A percentile compares a stretch with the other conserved stretches of the same genome.
Conservation (phyloP, 305 asterid genomes). For the Fraxinus velutina region DNA sequence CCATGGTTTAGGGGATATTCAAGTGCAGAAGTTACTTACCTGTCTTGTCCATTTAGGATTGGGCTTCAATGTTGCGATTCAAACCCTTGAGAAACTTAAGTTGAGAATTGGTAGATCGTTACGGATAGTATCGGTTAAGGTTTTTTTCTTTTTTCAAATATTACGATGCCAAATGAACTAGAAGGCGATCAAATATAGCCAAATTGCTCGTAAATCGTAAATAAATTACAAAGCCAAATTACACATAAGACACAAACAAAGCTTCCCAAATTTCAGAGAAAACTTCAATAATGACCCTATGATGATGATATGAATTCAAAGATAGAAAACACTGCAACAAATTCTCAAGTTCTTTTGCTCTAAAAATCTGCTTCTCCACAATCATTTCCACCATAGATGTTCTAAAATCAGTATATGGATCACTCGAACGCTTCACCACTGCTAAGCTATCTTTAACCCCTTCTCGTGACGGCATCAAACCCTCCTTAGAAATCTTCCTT, state of each 20-base stretch:
- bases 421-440: constrained; percentile 48
- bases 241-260: constrained; percentile 22
- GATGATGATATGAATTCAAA: constrained; percentile 46
- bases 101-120: not conserved
- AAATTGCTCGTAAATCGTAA: not conserved
- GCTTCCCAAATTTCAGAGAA: constrained; percentile 59
- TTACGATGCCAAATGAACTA: not conserved
- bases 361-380: constrained; percentile 41
- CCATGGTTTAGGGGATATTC: too few relatives aligned
- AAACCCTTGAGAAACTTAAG: not conserved
- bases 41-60: not conserved
- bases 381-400: constrained; percentile 60
- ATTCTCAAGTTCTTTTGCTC: constrained; percentile 36
- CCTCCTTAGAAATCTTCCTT: not conserved
- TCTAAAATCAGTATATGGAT: constrained; percentile 52
- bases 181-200: not conserved
- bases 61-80: not conserved
- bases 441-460: constrained; percentile 40
- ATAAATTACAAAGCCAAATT: not conserved
- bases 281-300: constrained; percentile 44
- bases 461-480: not conserved
- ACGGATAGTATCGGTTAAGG: not conserved
- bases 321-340: constrained; percentile 43
- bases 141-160: not conserved
- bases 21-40: not conserved